Evolutionary conservation across 352 stramenopile genomes (phyloP), one percentile per base, ranked within the genome.

Genomic region (Blastocystis sp.): DNA sequence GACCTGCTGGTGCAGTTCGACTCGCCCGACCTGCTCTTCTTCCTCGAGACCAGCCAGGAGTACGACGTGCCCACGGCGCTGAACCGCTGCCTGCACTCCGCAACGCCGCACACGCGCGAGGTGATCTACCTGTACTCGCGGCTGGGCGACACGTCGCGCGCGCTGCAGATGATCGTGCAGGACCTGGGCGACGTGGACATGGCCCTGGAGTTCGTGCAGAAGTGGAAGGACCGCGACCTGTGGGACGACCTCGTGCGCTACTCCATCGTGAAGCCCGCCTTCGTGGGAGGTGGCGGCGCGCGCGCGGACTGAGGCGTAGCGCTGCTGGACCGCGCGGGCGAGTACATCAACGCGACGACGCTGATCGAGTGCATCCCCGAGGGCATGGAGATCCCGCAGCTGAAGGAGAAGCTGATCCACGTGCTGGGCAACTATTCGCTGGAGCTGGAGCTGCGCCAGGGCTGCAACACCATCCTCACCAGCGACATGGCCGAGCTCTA

Each of bases 161-260:
- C 77, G 43, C 77, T 87, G 48, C 77, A 77, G 34, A 87, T 77
- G 77, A 87, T 87, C 52, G 77, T 87, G 23, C 65, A 87, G 62
- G 77, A 87, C 38, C 52, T 87, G 21, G 77, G 77, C 43, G 77
- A 87, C 62, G 77, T 77, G 28, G 77, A 87, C 41, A 77, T 77
- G 62, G 77, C 77, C 7, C 77, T 87, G 62, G 65, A 77, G 62
- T 87, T 87, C 40, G 77, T 87, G 14, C 62, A 87, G 62, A 77
- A 87, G 65, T 87, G 65, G 62, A 74, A 77, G 38, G 77, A 87
- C 48, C 77, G 65, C n/a, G 65, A 87, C 60, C 77, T 87, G 19
- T 87, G 77, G 77, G 43, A 87, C 40, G 77, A 87, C 40, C 52
- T 87, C 9, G 62, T 87, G 19, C 21, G 28, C 28, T 77, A 77